A percentile compares a stretch with the other conserved stretches of the same genome.
phyloP scores from a whole-genome alignment of 441 rosid genomes.

The Populus hybrid region DNA sequence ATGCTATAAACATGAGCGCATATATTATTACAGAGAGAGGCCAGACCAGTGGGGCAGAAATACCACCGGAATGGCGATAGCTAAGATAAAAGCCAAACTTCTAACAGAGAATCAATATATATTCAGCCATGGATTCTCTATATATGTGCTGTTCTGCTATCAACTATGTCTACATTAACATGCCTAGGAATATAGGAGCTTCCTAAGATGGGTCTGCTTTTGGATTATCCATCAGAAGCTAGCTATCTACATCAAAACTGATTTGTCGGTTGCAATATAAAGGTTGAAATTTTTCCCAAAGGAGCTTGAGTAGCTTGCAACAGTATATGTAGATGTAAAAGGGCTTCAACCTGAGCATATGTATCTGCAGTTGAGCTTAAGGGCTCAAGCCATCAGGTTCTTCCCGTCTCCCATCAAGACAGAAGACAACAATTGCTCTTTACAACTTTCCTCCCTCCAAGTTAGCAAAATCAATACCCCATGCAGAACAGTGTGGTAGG shows the following conservation, averaged over 20 bases:
- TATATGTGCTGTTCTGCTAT: background rate
- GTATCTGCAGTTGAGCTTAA: background rate
- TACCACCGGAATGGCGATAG: background rate
- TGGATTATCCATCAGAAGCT: slow-evolving; percentile 8
- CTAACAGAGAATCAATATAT: background rate
- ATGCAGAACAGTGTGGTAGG: slow-evolving; percentile 6
- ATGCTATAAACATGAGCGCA: background rate
- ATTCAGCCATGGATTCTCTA: slow-evolving; percentile 7
- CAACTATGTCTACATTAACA: slow-evolving; percentile 14
- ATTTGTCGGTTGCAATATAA: slow-evolving; percentile 3
- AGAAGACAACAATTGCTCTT: slow-evolving; percentile 7
- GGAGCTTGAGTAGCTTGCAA: background rate
- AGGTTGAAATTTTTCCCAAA: slow-evolving; percentile 2
- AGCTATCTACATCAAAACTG: slow-evolving; percentile 30
- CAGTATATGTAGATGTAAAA: background rate
- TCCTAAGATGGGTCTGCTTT: background rate
- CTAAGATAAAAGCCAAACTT: background rate
- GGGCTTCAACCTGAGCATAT: slow-evolving; percentile 14
- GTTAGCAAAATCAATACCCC: background rate
- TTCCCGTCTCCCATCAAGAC: slow-evolving; percentile 2
- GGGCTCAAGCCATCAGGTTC: background rate
- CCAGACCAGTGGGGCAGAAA: background rate
- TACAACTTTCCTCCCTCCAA: slow-evolving; percentile 7
- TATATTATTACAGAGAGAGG: background rate
- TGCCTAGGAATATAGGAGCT: slow-evolving; percentile 4